phyloP scores from a whole-genome alignment of 2,329 filamentous ascomycete genomes.

The Clonostachys chloroleuca region DNA sequence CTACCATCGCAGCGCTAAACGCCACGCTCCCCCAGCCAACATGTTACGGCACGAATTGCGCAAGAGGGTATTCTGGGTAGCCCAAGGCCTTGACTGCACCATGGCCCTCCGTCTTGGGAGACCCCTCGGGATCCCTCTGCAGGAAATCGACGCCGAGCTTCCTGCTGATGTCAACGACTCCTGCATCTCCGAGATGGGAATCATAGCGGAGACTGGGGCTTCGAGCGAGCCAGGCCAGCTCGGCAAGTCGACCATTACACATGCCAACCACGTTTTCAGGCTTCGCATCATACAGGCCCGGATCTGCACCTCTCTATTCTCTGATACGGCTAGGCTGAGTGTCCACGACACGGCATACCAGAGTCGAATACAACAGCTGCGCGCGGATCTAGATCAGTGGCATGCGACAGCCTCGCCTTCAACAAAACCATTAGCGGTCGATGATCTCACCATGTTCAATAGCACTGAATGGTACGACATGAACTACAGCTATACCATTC shows the following conservation, averaged over 20 bases:
- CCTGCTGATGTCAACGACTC: background rate
- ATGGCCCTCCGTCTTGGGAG: background rate
- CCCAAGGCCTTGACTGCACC: background rate
- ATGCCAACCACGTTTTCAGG: background rate
- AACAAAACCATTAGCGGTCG: too few relatives aligned
- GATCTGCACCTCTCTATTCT: background rate
- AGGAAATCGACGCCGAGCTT: background rate
- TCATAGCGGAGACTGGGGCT: background rate
- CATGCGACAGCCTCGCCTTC: constrained; percentile 1
- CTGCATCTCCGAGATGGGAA: background rate
- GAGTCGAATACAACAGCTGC: background rate
- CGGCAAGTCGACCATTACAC: background rate
- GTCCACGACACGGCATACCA: background rate
- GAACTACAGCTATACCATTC: background rate
- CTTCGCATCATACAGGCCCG: background rate
- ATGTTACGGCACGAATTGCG: background rate
- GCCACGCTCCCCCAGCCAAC: background rate
- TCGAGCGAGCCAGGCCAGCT: background rate
- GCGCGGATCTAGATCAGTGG: background rate
- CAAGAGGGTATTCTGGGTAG: background rate
- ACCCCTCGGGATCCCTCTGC: background rate
- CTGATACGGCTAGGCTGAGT: background rate
- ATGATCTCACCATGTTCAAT: constrained; percentile 6
- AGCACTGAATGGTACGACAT: constrained; percentile 7
- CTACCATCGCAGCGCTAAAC: background rate